Evolutionary conservation across 495 filamentous ascomycete species (phyloP), one percentile per base, ranked within the genome.

Genomic region (Penicillium cataractarum): DNA sequence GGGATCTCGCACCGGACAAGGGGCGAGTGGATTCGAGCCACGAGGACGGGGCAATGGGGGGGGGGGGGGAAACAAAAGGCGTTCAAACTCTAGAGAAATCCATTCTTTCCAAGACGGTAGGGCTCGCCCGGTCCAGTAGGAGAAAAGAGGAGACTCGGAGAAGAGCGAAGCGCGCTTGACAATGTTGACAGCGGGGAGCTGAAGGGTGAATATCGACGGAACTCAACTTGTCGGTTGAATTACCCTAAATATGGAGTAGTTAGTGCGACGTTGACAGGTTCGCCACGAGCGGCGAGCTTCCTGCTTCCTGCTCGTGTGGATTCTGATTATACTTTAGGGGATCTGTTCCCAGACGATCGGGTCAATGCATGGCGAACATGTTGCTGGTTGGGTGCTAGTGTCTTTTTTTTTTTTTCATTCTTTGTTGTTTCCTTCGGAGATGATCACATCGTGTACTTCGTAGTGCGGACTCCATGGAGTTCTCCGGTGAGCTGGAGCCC

Each of bases 271-370:
- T 48, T 26, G 51, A 22, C 19, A 46, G 32, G 57, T 56, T 63
- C 42, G 64, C 55, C 57, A 56, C 60, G 58, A 40, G 39, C 49
- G 27, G 24, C 15, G 51, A 31, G 15, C 26, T 24, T n/a, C n/a
- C n/a, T n/a, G n/a, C n/a, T n/a, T n/a, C 24, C 32, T 42, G 40
- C 17, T n/a, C 19, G 55, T 58, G 56, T 19, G 29, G 29, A 49
- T 42, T 32, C 4, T 24, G 13, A 37, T 26, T 55, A 48, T 46
- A 55, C 32, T 59, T 65, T 55, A 39, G 50, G 55, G 40, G 21
- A 62, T 54, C 52, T 61, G 53, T 65, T 63, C 51, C 42, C 50
- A 51, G 64, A 57, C 61, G 58, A 64, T 66, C 60, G 67, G 64
- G 35, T 60, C 35, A 35, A 65, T 64, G 60, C 63, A 57, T 29